These are phyloP conservation scores for Apiospora pterosperma DNA, from an alignment of 2,329 filamentous ascomycete species.

Conservation along the genomic window DNA sequence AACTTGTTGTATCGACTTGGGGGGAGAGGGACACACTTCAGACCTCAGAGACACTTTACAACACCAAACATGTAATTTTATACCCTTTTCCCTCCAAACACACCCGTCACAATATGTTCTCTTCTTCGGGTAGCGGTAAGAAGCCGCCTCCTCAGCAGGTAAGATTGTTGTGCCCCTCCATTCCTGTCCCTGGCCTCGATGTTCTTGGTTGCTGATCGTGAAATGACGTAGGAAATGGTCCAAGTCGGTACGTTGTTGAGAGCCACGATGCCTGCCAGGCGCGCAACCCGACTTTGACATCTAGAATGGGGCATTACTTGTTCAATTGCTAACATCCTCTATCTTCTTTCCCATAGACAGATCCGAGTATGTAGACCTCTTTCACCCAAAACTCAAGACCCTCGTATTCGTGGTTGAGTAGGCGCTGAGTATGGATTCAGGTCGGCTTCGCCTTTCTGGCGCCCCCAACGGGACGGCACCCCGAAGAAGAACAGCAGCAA, in stretches of 20 bases:
- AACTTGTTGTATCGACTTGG: neutral
- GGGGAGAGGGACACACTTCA: conserved; percentile 1
- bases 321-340: conserved; percentile 12
- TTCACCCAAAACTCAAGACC: conserved; percentile 11
- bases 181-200: neutral
- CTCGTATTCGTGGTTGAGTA: neutral
- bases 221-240: conserved; percentile 84
- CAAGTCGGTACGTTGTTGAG: conserved; percentile 77
- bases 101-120: conserved; percentile 52
- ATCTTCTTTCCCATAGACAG: conserved; percentile 43
- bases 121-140: conserved; percentile 63
- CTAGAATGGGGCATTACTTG: conserved; percentile 2
- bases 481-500: conserved; percentile 53
- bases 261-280: neutral
- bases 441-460: conserved; percentile 88
- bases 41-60: conserved; percentile 8
- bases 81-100: conserved; percentile 16
- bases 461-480: conserved; percentile 50
- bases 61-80: conserved; percentile 23
- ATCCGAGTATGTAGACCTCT: conserved; percentile 52
- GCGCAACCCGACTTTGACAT: neutral
- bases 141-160: conserved; percentile 68
- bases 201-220: conserved; percentile 26
- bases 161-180: conserved; percentile 26
- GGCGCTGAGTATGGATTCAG: conserved; percentile 43